These are phyloP conservation scores for Pholiota conissans DNA, from an alignment of 768 basidiomycete species.

Conservation along the genomic window DNA sequence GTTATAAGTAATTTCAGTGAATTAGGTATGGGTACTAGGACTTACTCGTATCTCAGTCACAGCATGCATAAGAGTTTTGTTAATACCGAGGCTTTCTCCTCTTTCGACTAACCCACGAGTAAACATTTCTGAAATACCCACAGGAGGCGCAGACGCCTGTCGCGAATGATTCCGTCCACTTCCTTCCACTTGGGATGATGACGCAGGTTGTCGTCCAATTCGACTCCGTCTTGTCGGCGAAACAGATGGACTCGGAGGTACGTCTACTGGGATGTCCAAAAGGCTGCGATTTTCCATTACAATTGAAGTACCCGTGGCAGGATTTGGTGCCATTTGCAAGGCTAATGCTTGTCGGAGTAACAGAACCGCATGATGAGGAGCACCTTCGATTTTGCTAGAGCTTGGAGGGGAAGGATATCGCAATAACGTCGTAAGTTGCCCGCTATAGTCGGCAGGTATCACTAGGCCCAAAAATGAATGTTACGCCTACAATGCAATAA, in stretches of 20 bases:
- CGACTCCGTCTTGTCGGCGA: slow-evolving; percentile 19
- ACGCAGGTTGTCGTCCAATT: slow-evolving; percentile 19
- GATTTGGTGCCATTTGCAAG: slow-evolving; percentile 71
- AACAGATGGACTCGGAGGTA: slow-evolving; percentile 41
- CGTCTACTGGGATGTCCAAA: slow-evolving; percentile 70
- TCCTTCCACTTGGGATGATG: slow-evolving; percentile 15
- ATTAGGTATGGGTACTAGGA: slow-evolving; percentile 3
- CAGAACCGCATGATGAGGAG: slow-evolving; percentile 60
- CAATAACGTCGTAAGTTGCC: slow-evolving; percentile 79
- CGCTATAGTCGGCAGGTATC: slow-evolving; percentile 83
- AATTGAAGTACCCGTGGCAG: slow-evolving; percentile 75
- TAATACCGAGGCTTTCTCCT: slow-evolving; percentile 81
- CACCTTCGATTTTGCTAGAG: slow-evolving; percentile 30
- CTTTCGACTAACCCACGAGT: slow-evolving; percentile 72
- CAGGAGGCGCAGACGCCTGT: slow-evolving; percentile 39
- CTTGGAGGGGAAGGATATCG: slow-evolving; percentile 73
- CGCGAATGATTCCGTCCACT: slow-evolving; percentile 31
- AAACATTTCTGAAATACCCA: slow-evolving; percentile 70
- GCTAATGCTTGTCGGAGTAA: slow-evolving; percentile 84
- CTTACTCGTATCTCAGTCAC: slow-evolving; percentile 75
- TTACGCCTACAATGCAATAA: slow-evolving; percentile 12
- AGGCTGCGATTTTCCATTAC: slow-evolving; percentile 81
- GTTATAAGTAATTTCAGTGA: slow-evolving; percentile 3
- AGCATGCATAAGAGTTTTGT: slow-evolving; percentile 79
- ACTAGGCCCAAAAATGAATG: slow-evolving; percentile 48